phyloP scores from a whole-genome alignment of 2,329 filamentous ascomycete species.

The Aspergillus luchuensis region DNA sequence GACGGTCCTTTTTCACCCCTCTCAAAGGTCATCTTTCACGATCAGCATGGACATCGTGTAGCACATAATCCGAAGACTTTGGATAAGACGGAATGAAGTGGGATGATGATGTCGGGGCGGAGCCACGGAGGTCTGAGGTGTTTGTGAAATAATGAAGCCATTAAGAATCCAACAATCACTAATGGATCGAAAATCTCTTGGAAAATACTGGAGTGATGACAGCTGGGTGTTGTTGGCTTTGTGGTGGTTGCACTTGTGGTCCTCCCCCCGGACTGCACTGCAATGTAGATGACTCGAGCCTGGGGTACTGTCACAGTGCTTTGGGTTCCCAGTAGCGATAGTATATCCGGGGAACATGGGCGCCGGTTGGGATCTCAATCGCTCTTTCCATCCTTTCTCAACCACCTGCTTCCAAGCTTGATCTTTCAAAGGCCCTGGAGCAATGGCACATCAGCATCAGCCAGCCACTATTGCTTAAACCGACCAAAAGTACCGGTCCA shows the following conservation, averaged over 20 bases:
- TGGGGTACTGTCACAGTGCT: background rate
- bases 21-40: conserved; percentile 27
- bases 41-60: conserved; percentile 32
- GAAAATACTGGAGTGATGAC: background rate
- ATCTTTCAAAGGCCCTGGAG: background rate
- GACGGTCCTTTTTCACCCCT: background rate
- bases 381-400: background rate
- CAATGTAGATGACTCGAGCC: background rate
- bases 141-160: background rate
- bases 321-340: background rate
- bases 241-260: background rate
- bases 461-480: background rate
- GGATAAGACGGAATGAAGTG: conserved; percentile 17
- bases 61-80: conserved; percentile 29
- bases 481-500: background rate
- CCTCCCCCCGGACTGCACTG: background rate
- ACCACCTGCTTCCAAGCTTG: background rate
- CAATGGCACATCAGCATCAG: background rate
- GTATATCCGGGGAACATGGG: background rate
- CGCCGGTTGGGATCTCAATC: background rate
- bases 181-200: background rate
- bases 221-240: background rate
- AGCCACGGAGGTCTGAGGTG: background rate
- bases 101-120: background rate
- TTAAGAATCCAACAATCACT: background rate